Evolutionary conservation across 1,284 basidiomycete species (phyloP).

Genomic region (Ceratobasidium sp.): DNA sequence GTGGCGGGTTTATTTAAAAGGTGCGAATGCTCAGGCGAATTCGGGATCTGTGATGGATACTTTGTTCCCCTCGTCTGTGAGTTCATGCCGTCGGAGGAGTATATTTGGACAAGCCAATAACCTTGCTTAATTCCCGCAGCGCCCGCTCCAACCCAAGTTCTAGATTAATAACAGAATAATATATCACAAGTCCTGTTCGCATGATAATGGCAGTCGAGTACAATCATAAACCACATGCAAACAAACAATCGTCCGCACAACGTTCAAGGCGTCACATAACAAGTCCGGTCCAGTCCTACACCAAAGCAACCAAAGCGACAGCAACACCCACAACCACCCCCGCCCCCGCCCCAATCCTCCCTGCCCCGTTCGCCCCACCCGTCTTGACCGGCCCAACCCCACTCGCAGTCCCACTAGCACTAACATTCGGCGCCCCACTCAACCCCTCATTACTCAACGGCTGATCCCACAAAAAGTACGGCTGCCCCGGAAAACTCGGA

Average conservation of each 20-base stretch:
- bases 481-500: constrained; percentile 60
- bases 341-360: not conserved
- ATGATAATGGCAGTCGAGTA: constrained; percentile 11
- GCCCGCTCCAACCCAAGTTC: constrained; percentile 23
- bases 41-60: not conserved
- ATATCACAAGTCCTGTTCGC: not conserved
- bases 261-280: not conserved
- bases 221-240: constrained; percentile 6
- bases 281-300: not conserved
- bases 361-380: not conserved
- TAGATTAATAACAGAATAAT: not conserved
- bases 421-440: constrained; percentile 2
- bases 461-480: constrained; percentile 69
- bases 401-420: not conserved
- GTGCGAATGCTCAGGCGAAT: not conserved
- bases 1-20: not conserved
- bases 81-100: not conserved
- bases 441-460: constrained; percentile 56
- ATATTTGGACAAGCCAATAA: not conserved
- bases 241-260: not conserved
- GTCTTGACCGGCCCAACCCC: not conserved
- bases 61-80: not conserved
- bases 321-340: not conserved
- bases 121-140: not conserved
- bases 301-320: not conserved